These are phyloP conservation scores for Geosmithia morbida DNA, from an alignment of 2,329 filamentous ascomycete species.

Conservation along the genomic window DNA sequence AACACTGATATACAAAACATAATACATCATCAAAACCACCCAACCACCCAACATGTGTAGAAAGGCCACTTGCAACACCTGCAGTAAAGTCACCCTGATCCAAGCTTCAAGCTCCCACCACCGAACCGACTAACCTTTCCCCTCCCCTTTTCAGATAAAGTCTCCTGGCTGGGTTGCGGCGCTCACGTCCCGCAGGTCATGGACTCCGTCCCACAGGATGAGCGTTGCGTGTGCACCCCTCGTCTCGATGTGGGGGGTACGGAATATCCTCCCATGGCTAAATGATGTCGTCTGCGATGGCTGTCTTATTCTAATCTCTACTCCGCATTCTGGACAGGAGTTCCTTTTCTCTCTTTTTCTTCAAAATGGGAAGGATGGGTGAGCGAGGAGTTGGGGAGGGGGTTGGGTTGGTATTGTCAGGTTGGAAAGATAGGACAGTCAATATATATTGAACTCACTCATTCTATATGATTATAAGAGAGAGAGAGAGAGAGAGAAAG, in stretches of 20 bases:
- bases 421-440: no score
- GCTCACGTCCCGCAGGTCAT: conserved; percentile 47
- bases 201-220: conserved; percentile 36
- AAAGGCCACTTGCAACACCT: conserved; percentile 45
- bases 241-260: conserved; percentile 45
- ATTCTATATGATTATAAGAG: no score
- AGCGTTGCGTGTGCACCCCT: conserved; percentile 54
- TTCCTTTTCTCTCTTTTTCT: no score
- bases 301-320: no score
- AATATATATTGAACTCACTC: no score
- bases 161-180: conserved; percentile 53
- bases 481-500: no score
- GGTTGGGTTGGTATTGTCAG: no score
- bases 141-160: conserved; percentile 43
- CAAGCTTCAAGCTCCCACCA: no score
- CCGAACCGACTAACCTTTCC: neutral
- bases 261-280: conserved; percentile 50
- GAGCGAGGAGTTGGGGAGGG: no score
- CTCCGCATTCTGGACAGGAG: no score
- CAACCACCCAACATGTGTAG: conserved; percentile 41
- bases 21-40: neutral
- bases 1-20: neutral
- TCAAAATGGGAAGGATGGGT: no score
- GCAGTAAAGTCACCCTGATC: conserved; percentile 31
- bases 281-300: conserved; percentile 2